Evolutionary conservation across 2,329 filamentous ascomycete species (phyloP), one percentile per base, ranked within the genome.

Genomic region (Madurella mycetomatis): DNA sequence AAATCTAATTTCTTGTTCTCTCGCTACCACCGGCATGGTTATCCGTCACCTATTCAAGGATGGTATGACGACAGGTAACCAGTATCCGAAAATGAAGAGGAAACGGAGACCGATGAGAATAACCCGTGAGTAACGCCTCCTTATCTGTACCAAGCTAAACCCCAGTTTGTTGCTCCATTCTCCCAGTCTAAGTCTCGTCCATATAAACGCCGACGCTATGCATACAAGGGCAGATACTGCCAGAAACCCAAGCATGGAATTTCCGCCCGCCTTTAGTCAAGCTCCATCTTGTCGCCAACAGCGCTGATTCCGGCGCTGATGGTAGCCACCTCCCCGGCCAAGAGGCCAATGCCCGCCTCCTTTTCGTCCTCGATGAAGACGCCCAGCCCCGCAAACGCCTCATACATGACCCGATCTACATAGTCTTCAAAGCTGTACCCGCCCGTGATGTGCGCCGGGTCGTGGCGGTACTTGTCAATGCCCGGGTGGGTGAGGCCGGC

Each of bases 371-470:
- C 86, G 41, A 99, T 77, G 63, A 95, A 95, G 41, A 95, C 88
- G 0, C 88, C 90, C 56, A 99, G 70, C 0, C 95, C 94, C 0
- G 89, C 84, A 72, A 96, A 97, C 0, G 92, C 91, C 67, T 96
- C 92, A 57, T 90, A 88, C 67, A 99, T 74, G 19, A 89, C 86
- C 19, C 92, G 79, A 8, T 84, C 78, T 64, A 90, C 89, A 67
- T 94, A 97, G 67, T 96, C 91, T 34, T 81, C 76, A 42, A 92
- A 76, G 64, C 86, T 85, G 71, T 95, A 97, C 0, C 94, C 95
- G 32, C 91, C 92, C 15, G 88, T 89, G 49, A 81, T 74, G 66
- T 87, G 84, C 43, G 80, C 77, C 2, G 79, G 72, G 66, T 92
- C 86, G 50, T 95, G 75, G 77, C 85, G 90, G 49, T 60, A 62